phyloP scores from a whole-genome alignment of 2,329 filamentous ascomycete genomes.

The Fusarium metavorans region DNA sequence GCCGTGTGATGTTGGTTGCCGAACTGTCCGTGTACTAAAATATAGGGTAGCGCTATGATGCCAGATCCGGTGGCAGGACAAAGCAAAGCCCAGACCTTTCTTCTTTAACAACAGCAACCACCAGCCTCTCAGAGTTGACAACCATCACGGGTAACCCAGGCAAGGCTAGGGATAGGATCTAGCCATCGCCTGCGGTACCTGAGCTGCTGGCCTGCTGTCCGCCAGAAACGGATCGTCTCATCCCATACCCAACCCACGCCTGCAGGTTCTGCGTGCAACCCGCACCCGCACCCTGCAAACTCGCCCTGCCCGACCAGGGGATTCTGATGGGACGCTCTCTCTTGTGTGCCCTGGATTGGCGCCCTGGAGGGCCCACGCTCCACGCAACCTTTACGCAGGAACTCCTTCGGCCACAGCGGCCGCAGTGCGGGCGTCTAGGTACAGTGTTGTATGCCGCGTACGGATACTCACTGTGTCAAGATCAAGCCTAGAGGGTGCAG shows the following conservation, averaged over 20 bases:
- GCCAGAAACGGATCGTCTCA: conserved; percentile 15
- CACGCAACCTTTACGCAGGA: conserved; percentile 41
- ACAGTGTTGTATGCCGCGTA: not conserved
- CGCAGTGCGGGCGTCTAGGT: conserved; percentile 28
- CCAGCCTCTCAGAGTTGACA: conserved; percentile 31
- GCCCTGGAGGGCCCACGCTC: conserved; percentile 29
- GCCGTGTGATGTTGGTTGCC: conserved; percentile 17
- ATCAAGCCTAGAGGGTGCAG: not conserved
- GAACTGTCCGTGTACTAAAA: not conserved
- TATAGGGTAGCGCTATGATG: conserved; percentile 26
- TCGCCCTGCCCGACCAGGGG: conserved; percentile 30
- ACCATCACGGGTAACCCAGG: not conserved
- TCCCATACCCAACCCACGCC: conserved; percentile 27
- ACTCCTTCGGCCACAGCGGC: conserved; percentile 31
- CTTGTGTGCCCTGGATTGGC: conserved; percentile 18
- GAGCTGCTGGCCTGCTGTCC: conserved; percentile 4
- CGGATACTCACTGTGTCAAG: not conserved
- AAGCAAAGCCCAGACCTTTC: conserved; percentile 13
- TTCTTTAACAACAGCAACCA: not conserved
- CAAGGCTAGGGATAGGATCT: not conserved
- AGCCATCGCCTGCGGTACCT: conserved; percentile 7
- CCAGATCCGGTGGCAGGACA: conserved; percentile 11
- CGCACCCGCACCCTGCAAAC: conserved; percentile 9
- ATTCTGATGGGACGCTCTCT: not conserved
- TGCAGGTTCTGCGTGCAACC: conserved; percentile 20